Conservation (phyloP, 140 eudicot genomes). For the Ambrosia hybrid region DNA sequence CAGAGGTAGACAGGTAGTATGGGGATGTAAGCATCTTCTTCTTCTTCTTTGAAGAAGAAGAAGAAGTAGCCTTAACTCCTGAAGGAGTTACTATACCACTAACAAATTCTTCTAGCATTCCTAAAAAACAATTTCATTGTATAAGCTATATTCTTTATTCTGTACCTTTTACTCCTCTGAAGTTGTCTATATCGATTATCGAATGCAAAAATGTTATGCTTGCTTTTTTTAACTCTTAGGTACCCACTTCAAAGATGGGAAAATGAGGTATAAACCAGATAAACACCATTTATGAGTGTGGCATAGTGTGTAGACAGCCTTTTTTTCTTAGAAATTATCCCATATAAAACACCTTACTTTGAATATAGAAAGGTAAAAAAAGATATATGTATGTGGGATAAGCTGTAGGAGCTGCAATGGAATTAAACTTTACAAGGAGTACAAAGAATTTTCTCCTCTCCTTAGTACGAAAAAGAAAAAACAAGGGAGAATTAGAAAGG, state of each 20-base stretch:
- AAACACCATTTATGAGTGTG: background rate
- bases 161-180: too few relatives aligned
- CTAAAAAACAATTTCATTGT: too few relatives aligned
- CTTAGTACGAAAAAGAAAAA: background rate
- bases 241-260: constrained; percentile 5
- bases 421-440: background rate
- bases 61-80: background rate
- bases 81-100: background rate
- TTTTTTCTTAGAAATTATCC: background rate
- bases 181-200: too few relatives aligned
- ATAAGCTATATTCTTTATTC: too few relatives aligned
- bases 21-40: constrained; percentile 2
- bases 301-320: background rate
- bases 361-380: constrained; percentile 1
- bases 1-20: constrained; percentile 2
- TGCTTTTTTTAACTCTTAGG: constrained; percentile 15
- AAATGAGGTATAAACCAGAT: constrained; percentile 15
- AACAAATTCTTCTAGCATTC: background rate
- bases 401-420: constrained; percentile 7
- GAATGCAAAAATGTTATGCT: background rate
- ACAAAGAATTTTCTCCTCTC: background rate
- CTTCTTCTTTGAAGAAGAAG: too few relatives aligned
- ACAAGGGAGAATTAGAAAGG: background rate
- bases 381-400: constrained; percentile 3
- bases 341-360: background rate